Conservation (phyloP, 768 basidiomycete species). For the Dacryopinax spathularia region DNA sequence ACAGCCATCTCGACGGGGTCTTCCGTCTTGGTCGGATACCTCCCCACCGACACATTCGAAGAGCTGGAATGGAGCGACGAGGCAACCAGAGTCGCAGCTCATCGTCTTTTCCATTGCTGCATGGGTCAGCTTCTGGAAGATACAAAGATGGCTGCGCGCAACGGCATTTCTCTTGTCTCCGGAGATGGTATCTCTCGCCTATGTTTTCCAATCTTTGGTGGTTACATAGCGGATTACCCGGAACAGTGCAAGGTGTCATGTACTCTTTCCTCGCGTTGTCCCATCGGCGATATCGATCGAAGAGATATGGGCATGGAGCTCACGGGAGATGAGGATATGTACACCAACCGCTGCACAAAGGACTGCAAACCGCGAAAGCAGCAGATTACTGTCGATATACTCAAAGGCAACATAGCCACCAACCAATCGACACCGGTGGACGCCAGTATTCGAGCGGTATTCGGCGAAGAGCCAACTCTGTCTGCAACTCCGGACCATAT, state of each 20-base stretch:
- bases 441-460: too few species aligned
- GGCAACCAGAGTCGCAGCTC: constrained; percentile 23
- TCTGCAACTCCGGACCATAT: neutral
- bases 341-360: neutral
- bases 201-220: constrained; percentile 7
- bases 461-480: too few species aligned
- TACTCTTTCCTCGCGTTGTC: neutral
- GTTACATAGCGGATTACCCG: constrained; percentile 9
- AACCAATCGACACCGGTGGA: too few species aligned
- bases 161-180: neutral
- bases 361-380: neutral
- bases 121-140: constrained; percentile 23
- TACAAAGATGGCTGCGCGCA: neutral
- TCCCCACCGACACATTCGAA: constrained; percentile 26
- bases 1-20: constrained; percentile 25
- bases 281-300: neutral
- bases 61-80: constrained; percentile 31
- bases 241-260: constrained; percentile 7
- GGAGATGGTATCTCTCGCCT: neutral
- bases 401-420: neutral
- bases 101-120: constrained; percentile 28
- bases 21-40: constrained; percentile 29
- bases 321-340: neutral
- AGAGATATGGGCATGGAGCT: neutral
- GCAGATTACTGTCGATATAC: neutral